Evolutionary conservation across 2,329 filamentous ascomycete species (phyloP), one percentile per base, ranked within the genome.

Genomic region (Colletotrichum sp.): DNA sequence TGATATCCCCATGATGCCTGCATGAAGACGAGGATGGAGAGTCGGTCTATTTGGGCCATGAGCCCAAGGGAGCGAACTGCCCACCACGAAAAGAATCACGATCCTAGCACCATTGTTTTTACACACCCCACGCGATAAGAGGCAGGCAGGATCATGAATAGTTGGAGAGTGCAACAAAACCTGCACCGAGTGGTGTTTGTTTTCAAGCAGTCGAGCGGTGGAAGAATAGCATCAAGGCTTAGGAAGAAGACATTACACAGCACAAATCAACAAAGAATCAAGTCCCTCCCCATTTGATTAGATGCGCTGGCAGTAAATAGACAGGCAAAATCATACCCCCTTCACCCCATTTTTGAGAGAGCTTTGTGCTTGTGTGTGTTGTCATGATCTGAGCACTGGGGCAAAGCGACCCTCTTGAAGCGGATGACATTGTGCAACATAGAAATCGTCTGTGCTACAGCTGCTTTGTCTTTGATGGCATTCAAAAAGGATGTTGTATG

Each of bases 241-340:
- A 76, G 71, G 71, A 70, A 69, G 71, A 76, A 75, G 70, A 76
- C 74, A 76, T 71, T 75, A 75, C 69, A 68, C 74, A 75, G 71
- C 66, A 66, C 63, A 34, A 66, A 44, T 67, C 25, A 71, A 71
- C 61, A 70, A 52, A 77, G 71, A 75, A 77, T 62, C 55, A 71
- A 70, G 30, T 57, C 66, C 59, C 71, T 66, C 66, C 39, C 72
- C 61, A 71, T 62, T 69, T 72, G 74, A 73, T 65, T 69, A 69
- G 74, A 74, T 16, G 16, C 62, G 15, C 30, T 16, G 49, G 74
- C 62, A 74, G 68, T 52, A 62, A 29, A 68, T 64, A 76, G 73
- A 73, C 44, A 65, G 63, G 69, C 39, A 64, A 19, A 69, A 73
- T 62, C 71, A 69, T 69, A 74, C 49, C 65, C 73, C 44, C n/a